Evolutionary conservation across 768 basidiomycete genomes (phyloP).

Genomic region (Phylloporus arenicola): DNA sequence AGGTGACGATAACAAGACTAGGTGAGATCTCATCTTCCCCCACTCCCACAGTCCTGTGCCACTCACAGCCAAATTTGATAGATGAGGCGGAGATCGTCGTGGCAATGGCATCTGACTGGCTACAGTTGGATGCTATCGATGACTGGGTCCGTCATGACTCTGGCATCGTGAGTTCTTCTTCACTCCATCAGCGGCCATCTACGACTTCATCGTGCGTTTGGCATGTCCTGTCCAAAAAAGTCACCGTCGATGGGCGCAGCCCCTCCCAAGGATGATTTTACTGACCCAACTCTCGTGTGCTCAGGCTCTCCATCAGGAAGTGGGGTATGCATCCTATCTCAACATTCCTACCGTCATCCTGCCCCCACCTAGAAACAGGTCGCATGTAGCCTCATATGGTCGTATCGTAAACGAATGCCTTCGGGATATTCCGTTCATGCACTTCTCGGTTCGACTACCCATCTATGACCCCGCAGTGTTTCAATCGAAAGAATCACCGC

Average conservation of each 20-base stretch:
- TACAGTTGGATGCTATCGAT: constrained; percentile 88
- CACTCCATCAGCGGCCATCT: constrained; percentile 3
- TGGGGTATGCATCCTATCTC: constrained; percentile 89
- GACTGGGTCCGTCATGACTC: constrained; percentile 95
- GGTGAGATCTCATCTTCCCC: constrained; percentile 35
- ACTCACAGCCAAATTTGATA: constrained; percentile 27
- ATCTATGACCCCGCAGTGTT: constrained; percentile 71
- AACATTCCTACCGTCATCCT: constrained; percentile 81
- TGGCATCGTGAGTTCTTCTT: constrained; percentile 67
- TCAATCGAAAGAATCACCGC: constrained; percentile 33
- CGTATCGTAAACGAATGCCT: constrained; percentile 82
- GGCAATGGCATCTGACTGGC: constrained; percentile 86
- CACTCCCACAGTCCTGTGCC: constrained; percentile 11
- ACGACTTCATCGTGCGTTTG: constrained; percentile 7
- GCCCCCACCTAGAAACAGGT: constrained; percentile 80
- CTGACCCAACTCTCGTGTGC: constrained; percentile 13
- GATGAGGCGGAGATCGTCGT: constrained; percentile 73
- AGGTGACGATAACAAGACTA: constrained; percentile 86
- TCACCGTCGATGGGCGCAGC: constrained; percentile 18
- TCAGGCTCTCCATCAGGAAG: constrained; percentile 89
- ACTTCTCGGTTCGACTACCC: constrained; percentile 78
- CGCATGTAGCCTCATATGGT: constrained; percentile 86
- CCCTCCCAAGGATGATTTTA: not conserved
- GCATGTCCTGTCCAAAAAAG: constrained; percentile 13
- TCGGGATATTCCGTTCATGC: constrained; percentile 61